Percentiles rank a stretch among this genome's conserved stretches.
Conservation (phyloP, 164 flowering plant species). For the Nymphaea thermarum region DNA sequence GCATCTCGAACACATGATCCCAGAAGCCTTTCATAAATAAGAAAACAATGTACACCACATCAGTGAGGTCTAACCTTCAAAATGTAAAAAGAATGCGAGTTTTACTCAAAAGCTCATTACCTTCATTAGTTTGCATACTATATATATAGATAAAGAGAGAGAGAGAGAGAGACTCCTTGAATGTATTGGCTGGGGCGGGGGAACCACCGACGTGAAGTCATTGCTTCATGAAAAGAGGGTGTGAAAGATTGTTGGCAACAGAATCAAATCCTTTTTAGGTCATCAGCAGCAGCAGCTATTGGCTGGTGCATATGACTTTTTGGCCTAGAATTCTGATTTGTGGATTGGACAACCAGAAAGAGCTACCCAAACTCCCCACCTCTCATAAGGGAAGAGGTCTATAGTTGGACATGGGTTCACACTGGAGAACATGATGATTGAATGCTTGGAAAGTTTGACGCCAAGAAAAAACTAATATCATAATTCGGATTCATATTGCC, state of each 20-base stretch:
- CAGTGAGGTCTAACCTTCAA: no score
- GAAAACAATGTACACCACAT: no score
- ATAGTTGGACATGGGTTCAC: conserved; percentile 25
- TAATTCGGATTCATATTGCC: no score
- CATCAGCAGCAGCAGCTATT: conserved; percentile 16
- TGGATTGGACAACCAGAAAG: conserved; percentile 15
- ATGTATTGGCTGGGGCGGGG: conserved; percentile 10
- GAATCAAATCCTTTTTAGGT: neutral
- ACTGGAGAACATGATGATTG: conserved; percentile 41
- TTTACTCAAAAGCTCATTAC: neutral
- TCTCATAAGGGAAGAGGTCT: conserved; percentile 13
- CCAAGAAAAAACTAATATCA: no score
- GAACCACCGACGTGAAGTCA: conserved; percentile 25
- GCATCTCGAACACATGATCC: no score
- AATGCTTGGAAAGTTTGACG: conserved; percentile 23
- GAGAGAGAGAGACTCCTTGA: neutral
- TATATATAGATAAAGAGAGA: neutral
- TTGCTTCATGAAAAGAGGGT: conserved; percentile 9
- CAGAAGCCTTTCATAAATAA: no score
- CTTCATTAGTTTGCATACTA: neutral
- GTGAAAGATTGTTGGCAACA: conserved; percentile 1
- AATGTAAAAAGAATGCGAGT: no score
- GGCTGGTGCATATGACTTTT: conserved; percentile 14
- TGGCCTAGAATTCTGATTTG: conserved; percentile 7
- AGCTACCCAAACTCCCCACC: conserved; percentile 14